phyloP scores from a whole-genome alignment of 768 basidiomycete species.

The Tulasnella sp. region DNA sequence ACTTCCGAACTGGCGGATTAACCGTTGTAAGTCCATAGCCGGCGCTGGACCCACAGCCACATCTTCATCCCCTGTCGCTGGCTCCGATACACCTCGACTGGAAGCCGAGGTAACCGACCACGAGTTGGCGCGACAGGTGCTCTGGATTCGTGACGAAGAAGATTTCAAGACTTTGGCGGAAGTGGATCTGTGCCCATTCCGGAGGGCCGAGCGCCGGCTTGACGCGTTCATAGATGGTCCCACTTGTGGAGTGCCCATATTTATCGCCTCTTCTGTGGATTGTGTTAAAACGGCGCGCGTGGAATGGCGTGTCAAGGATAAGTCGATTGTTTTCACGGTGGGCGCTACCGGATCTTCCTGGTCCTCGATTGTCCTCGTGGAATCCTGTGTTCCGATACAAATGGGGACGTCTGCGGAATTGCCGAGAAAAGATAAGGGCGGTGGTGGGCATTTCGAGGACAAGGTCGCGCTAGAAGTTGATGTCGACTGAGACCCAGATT shows the following conservation, averaged over 20 bases:
- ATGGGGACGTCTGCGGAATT: neutral
- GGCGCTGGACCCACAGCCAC: neutral
- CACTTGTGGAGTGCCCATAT: too few relatives aligned
- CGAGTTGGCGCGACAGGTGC: neutral
- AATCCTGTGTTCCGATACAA: neutral
- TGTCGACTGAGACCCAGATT: neutral
- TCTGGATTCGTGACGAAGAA: neutral
- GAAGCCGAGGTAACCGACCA: neutral
- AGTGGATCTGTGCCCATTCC: neutral
- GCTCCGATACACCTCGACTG: neutral
- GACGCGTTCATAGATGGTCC: too few relatives aligned
- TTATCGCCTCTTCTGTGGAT: too few relatives aligned
- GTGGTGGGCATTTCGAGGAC: neutral
- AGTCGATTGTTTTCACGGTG: too few relatives aligned
- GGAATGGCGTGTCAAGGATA: too few relatives aligned
- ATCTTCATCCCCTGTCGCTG: neutral
- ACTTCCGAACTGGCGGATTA: conserved; percentile 1
- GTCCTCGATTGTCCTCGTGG: neutral
- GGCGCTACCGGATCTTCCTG: too few relatives aligned
- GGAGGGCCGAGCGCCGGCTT: too few relatives aligned
- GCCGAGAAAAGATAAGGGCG: neutral
- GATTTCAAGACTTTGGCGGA: conserved; percentile 1
- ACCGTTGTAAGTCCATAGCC: neutral
- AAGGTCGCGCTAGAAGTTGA: too few relatives aligned
- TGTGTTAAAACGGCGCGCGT: too few relatives aligned